These are phyloP conservation scores for Pseudoneurospora amorphoporcata DNA, from an alignment of 495 filamentous ascomycete species.

Conservation along the genomic window DNA sequence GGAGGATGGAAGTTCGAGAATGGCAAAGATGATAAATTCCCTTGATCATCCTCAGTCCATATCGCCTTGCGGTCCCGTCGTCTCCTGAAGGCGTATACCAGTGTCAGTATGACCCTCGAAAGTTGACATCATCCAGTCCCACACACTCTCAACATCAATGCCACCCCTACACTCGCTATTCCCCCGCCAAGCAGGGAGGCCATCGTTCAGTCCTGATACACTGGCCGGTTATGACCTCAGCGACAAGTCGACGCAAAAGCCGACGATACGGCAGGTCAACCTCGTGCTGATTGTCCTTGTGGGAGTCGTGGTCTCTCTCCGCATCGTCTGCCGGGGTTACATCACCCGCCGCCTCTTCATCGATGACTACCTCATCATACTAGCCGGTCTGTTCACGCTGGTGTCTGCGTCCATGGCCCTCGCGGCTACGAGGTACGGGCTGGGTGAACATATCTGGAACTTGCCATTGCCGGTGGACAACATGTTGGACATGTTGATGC, in stretches of 20 bases:
- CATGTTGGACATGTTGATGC: slow-evolving; percentile 6
- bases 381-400: slow-evolving; percentile 16
- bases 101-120: neutral
- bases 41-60: neutral
- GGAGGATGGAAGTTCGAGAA: neutral
- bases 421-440: slow-evolving; percentile 12
- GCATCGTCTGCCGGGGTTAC: slow-evolving; percentile 8
- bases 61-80: neutral
- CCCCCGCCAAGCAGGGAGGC: neutral
- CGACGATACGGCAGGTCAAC: slow-evolving; percentile 13
- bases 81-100: neutral
- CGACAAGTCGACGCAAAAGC: slow-evolving; percentile 8
- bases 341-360: slow-evolving; percentile 11
- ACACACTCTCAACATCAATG: neutral
- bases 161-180: neutral
- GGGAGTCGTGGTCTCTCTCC: slow-evolving; percentile 6
- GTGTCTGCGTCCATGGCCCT: slow-evolving; percentile 12
- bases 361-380: slow-evolving; percentile 17
- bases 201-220: neutral
- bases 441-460: slow-evolving; percentile 23
- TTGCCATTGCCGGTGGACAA: slow-evolving; percentile 6
- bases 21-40: neutral
- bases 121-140: neutral
- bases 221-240: slow-evolving; percentile 9
- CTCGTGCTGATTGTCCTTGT: slow-evolving; percentile 12